Evolutionary conservation across 2,329 filamentous ascomycete genomes (phyloP), one percentile per base, ranked within the genome.

Genomic region (Epicoccum sorghinum): DNA sequence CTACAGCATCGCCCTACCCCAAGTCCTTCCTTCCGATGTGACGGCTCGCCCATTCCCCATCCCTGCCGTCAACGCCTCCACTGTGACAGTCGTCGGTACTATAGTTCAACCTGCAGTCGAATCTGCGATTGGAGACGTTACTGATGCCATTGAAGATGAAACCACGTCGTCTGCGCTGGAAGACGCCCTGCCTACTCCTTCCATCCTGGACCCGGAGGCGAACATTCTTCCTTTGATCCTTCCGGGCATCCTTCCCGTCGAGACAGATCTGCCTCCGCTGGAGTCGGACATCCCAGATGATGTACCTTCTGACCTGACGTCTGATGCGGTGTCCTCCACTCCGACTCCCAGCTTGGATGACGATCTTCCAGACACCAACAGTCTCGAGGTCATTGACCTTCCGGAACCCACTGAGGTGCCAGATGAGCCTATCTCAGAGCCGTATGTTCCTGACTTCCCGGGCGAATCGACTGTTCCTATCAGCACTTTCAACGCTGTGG

Each of bases 1-100:
- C 18, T 47, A 59, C 23, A 50, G 47, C 22, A 32, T 55, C 27
- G 54, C 58, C 14, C 36, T 59, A 4, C 58, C 58, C 27, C 58
- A 61, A 33, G 30, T 29, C 10, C 8, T 59, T 33, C 52, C 39
- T 22, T 38, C 36, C n/a, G 23, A 25, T 29, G 39, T 48, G 37
- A 27, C 18, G 42, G 25, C 57, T 41, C 12, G 18, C 18, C 18
- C 47, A 53, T 25, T 42, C 43, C 37, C 53, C 23, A 14, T 41
- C 37, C 33, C 60, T 10, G 27, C 42, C 37, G 13, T 35, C 7
- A 13, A 25, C 12, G 7, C 36, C 38, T 27, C 52, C 38, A 38
- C 32, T 5, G 52, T 55, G 4, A 55, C 46, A 1, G 52, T 55
- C 37, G 14, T 50, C n/a, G 46, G 46, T 40, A 55, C 52, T 14